These are phyloP conservation scores for Rhizopogon hawkerae DNA, from an alignment of 1,284 basidiomycete genomes.

Conservation along the genomic window DNA sequence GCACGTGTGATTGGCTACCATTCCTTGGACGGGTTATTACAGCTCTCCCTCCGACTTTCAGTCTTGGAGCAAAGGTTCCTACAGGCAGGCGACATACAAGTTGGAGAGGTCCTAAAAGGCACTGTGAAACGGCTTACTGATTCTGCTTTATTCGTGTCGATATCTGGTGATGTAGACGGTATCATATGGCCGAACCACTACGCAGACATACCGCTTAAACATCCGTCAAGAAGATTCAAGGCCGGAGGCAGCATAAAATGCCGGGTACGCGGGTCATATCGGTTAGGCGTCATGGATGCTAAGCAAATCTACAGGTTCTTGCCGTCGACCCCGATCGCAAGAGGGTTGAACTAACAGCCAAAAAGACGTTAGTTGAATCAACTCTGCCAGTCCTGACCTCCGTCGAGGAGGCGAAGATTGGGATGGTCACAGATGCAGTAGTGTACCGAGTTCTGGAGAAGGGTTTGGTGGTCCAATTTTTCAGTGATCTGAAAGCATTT, in stretches of 20 bases:
- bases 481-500: conserved; percentile 80
- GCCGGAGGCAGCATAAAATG: conserved; percentile 74
- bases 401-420: conserved; percentile 64
- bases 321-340: conserved; percentile 77
- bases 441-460: conserved; percentile 78
- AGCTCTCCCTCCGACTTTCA: conserved; percentile 78
- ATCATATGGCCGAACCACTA: conserved; percentile 95
- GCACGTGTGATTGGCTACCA: conserved; percentile 90
- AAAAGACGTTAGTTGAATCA: conserved; percentile 86
- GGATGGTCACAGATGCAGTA: conserved; percentile 75
- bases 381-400: conserved; percentile 61
- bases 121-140: conserved; percentile 77
- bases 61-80: conserved; percentile 85
- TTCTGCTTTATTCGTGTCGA: conserved; percentile 73
- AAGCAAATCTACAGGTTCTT: conserved; percentile 54
- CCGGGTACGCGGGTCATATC: conserved; percentile 42
- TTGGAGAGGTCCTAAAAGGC: conserved; percentile 80
- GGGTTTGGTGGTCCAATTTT: conserved; percentile 80
- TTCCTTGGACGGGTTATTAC: conserved; percentile 80
- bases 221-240: conserved; percentile 63
- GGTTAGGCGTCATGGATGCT: conserved; percentile 5
- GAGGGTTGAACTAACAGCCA: conserved; percentile 83
- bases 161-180: conserved; percentile 83
- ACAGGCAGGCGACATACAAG: conserved; percentile 75
- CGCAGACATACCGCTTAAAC: conserved; percentile 87